A percentile compares a stretch with the other conserved stretches of the same genome.
phyloP scores from a whole-genome alignment of 257 asterid genomes.

The Echium plantagineum region DNA sequence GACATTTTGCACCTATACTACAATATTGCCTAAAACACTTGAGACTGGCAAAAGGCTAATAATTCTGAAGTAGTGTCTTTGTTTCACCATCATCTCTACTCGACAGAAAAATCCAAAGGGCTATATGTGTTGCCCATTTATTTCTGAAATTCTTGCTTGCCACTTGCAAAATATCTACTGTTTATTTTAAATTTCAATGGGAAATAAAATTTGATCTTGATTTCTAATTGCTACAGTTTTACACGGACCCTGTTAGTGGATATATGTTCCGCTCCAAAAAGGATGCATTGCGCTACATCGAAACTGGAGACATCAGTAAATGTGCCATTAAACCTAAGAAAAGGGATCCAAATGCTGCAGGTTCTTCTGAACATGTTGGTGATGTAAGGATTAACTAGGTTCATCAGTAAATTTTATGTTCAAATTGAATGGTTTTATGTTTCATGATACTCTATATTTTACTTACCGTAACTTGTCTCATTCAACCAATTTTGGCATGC shows the following conservation, averaged over 20 bases:
- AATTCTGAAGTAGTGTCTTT: too few relatives aligned
- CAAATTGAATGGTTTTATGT: too few relatives aligned
- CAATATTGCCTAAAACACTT: too few relatives aligned
- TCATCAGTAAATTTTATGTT: neutral
- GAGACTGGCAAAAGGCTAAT: too few relatives aligned
- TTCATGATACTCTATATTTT: too few relatives aligned
- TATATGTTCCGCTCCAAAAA: slow-evolving; percentile 11
- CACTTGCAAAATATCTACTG: neutral
- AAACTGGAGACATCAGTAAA: slow-evolving; percentile 19
- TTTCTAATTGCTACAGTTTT: slow-evolving; percentile 2
- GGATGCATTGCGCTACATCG: slow-evolving; percentile 11
- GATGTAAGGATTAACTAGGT: neutral
- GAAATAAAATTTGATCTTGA: neutral
- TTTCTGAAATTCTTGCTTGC: too few relatives aligned
- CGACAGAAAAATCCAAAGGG: too few relatives aligned
- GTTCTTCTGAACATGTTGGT: neutral
- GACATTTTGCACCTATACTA: too few relatives aligned
- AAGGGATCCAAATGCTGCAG: slow-evolving; percentile 7
- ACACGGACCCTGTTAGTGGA: slow-evolving; percentile 14
- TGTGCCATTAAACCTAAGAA: slow-evolving; percentile 18
- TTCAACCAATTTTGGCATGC: too few relatives aligned
- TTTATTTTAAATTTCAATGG: neutral
- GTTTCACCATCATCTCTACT: too few relatives aligned
- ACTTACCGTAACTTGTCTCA: too few relatives aligned
- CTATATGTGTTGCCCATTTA: neutral